Conservation (phyloP, 2,329 filamentous ascomycete genomes). For the Fusarium sp. region DNA sequence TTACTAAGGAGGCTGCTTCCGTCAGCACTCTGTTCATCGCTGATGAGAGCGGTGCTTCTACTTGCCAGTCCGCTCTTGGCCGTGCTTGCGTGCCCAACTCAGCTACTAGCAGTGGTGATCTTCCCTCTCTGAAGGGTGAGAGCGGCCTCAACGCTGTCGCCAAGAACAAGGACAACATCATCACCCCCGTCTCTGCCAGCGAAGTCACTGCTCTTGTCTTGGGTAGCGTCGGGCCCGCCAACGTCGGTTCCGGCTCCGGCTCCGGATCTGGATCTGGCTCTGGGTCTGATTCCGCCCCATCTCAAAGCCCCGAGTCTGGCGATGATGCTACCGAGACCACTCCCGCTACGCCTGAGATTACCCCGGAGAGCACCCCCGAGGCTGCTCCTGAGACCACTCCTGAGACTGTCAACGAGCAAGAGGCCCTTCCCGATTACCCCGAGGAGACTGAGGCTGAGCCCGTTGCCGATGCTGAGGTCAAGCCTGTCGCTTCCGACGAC, state of each 20-base stretch:
- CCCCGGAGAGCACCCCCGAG: background rate
- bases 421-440: background rate
- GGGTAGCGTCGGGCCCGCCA: conserved; percentile 37
- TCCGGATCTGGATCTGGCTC: conserved; percentile 36
- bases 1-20: conserved; percentile 47
- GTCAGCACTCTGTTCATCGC: conserved; percentile 31
- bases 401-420: background rate
- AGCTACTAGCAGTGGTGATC: conserved; percentile 36
- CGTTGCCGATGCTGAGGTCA: background rate
- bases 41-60: conserved; percentile 23
- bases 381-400: background rate
- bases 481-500: background rate
- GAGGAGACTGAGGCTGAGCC: background rate
- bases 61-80: conserved; percentile 35
- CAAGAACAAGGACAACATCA: conserved; percentile 31
- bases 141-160: conserved; percentile 28
- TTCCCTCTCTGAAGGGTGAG: conserved; percentile 30
- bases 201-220: conserved; percentile 38
- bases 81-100: conserved; percentile 37
- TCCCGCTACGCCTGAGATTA: background rate
- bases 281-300: conserved; percentile 14
- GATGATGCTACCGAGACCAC: background rate
- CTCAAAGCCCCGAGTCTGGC: background rate
- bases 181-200: conserved; percentile 38
- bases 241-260: conserved; percentile 32